A percentile compares a stretch with the other conserved stretches of the same genome.
phyloP scores from a whole-genome alignment of 495 filamentous ascomycete genomes.

The Oidiodendron maius region DNA sequence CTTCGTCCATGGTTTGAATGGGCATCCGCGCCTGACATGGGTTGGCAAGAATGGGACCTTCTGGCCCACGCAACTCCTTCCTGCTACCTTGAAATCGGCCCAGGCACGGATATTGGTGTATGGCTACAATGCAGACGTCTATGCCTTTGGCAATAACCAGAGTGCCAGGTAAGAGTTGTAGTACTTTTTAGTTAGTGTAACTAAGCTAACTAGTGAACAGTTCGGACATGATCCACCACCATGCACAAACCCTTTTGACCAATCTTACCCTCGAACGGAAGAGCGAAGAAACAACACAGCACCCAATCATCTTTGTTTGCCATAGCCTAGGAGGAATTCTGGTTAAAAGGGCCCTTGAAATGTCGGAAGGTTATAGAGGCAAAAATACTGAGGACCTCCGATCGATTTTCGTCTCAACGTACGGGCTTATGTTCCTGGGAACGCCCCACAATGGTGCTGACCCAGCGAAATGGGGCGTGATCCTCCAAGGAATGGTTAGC shows the following conservation, averaged over 20 bases:
- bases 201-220: conserved; percentile 18
- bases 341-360: conserved; percentile 61
- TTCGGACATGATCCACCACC: conserved; percentile 73
- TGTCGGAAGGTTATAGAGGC: conserved; percentile 51
- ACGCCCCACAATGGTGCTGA: conserved; percentile 83
- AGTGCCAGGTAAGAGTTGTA: conserved; percentile 24
- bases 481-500: conserved; percentile 67
- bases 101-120: conserved; percentile 64
- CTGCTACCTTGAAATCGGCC: conserved; percentile 51
- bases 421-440: conserved; percentile 78
- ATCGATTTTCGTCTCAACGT: conserved; percentile 78
- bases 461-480: conserved; percentile 67
- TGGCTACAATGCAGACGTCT: conserved; percentile 79
- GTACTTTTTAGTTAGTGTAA: neutral
- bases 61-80: conserved; percentile 74
- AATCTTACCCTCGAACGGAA: conserved; percentile 41
- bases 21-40: conserved; percentile 72
- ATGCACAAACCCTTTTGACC: conserved; percentile 75
- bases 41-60: conserved; percentile 59
- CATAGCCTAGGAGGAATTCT: conserved; percentile 81
- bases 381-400: conserved; percentile 67
- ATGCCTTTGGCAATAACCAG: conserved; percentile 50
- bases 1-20: conserved; percentile 80
- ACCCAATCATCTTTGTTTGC: conserved; percentile 80
- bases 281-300: conserved; percentile 49